Evolutionary conservation across 371 early-diverging fungal genomes (phyloP), one percentile per base, ranked within the genome.

Genomic region (Mortierella sp.): DNA sequence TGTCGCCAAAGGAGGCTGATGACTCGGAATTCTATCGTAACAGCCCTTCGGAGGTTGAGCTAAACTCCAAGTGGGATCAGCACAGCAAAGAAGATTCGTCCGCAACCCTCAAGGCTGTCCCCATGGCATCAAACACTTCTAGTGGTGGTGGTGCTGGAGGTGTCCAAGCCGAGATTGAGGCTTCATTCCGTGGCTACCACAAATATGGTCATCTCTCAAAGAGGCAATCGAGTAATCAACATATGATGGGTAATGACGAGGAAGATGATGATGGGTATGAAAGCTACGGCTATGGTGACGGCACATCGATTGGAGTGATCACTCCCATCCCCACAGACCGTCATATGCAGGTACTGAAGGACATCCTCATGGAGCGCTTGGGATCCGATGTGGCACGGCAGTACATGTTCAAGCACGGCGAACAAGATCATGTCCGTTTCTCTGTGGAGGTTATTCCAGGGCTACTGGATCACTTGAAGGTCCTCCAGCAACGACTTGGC

Each of bases 361-460:
- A 75, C 47, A 82, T 83, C 43, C 49, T 83, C 29, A 64, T 74
- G 62, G 82, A 81, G 28, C 72, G 75, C 0, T 43, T 81, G 15
- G 83, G 82, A 1, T 49, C 72, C 4, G 77, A 79, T n/a, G 70
- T 67, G 29, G 82, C 76, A 3, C 54, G 75, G 6, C 72, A 72
- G 67, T 75, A 67, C 58, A 67, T 70, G 66, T 71, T 73, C 51
- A 82, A 69, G 31, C 68, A 67, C 3, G 77, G 73, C 23, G 76
- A 81, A 28, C 76, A 71, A 35, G 84, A 83, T 49, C 71, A 82
- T 66, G 70, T 83, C 26, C 54, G 75, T 37, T 82, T 83, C 55
- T 70, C 78, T 51, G 78, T 83, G 10, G 84, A 83, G 23, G 75
- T 81, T 6, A 82, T 83, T 51, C 84, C 84, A 12, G 78, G 78